Conservation (phyloP, 2,329 filamentous ascomycete genomes). For the Macrophomina tecta region DNA sequence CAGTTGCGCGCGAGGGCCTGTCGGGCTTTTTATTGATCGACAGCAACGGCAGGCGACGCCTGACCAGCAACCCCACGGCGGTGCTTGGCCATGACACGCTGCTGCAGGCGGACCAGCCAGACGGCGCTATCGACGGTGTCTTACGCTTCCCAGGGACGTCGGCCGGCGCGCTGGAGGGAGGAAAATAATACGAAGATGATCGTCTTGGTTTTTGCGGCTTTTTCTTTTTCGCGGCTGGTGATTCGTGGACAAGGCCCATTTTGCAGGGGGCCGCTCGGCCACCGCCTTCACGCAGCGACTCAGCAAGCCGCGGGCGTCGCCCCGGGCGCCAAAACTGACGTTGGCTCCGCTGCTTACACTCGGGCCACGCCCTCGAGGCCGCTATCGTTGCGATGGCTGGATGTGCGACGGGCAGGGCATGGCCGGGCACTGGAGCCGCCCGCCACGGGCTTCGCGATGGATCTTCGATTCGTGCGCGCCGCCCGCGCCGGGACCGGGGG, state of each 20-base stretch:
- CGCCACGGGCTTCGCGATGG: conserved; percentile 11
- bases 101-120: conserved; percentile 13
- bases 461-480: conserved; percentile 28
- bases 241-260: conserved; percentile 22
- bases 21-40: conserved; percentile 29
- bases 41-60: conserved; percentile 22
- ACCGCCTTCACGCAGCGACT: conserved; percentile 24
- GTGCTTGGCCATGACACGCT: conserved; percentile 16
- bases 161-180: conserved; percentile 15
- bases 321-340: conserved; percentile 26
- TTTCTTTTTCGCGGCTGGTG: conserved; percentile 28
- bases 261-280: conserved; percentile 25
- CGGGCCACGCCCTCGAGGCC: conserved; percentile 12
- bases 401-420: conserved; percentile 20
- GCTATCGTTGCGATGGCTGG: conserved; percentile 25
- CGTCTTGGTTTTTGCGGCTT: conserved; percentile 27
- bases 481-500: conserved; percentile 5
- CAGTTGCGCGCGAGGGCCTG: conserved; percentile 20
- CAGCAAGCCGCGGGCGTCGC: conserved; percentile 23
- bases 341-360: conserved; percentile 23
- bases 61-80: conserved; percentile 23
- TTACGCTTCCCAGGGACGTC: conserved; percentile 23
- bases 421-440: background rate
- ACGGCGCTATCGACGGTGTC: conserved; percentile 25
- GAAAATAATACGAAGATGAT: conserved; percentile 27